Conservation (phyloP, 2,329 filamentous ascomycete genomes). For the Fusarium duplospermum region DNA sequence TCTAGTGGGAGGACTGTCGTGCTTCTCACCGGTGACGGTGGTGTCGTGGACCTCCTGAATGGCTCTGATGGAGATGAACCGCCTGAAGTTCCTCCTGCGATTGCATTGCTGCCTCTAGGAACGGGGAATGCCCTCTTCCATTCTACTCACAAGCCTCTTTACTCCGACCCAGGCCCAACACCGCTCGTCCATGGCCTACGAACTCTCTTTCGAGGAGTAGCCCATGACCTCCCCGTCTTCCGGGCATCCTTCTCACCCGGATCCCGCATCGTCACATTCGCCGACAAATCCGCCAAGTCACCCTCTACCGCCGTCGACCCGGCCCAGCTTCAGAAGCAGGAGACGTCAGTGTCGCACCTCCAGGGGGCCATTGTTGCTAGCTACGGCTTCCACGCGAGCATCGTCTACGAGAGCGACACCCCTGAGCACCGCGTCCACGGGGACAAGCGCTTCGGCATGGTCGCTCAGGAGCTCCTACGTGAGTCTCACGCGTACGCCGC, state of each 20-base stretch:
- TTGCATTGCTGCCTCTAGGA: conserved; percentile 70
- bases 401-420: conserved; percentile 93
- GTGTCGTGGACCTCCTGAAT: conserved; percentile 85
- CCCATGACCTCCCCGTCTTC: conserved; percentile 71
- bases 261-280: conserved; percentile 59
- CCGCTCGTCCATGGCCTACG: conserved; percentile 63
- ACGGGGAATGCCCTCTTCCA: conserved; percentile 75
- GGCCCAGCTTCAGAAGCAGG: conserved; percentile 42
- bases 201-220: conserved; percentile 68
- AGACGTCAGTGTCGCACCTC: conserved; percentile 55
- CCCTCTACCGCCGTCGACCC: background rate
- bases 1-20: conserved; percentile 67
- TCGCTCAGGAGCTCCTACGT: conserved; percentile 78
- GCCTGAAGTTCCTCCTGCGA: conserved; percentile 50
- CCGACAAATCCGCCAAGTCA: conserved; percentile 21
- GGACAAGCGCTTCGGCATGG: conserved; percentile 83
- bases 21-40: conserved; percentile 89
- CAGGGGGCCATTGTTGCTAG: conserved; percentile 87
- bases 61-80: conserved; percentile 52
- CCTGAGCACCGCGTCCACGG: conserved; percentile 82
- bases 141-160: conserved; percentile 69
- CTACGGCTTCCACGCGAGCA: conserved; percentile 88
- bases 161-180: conserved; percentile 54
- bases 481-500: conserved; percentile 64
- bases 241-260: conserved; percentile 70